Evolutionary conservation across 2,329 filamentous ascomycete species (phyloP).

Genomic region (Exophiala viscosa): DNA sequence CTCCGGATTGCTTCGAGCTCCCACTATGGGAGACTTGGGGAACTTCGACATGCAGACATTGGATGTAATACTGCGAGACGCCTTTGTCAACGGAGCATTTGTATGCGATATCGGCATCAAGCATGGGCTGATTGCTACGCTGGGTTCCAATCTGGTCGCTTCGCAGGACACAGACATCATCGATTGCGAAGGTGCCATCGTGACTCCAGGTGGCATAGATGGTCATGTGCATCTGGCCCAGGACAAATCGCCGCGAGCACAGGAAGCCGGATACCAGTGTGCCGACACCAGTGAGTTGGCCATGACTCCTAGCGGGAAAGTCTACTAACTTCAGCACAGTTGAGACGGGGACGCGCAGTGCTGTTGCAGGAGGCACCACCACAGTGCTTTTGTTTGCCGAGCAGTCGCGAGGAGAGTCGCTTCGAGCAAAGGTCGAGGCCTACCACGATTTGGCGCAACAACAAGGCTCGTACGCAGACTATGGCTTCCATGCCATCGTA

Average conservation of each 20-base stretch:
- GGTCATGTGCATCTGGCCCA: neutral
- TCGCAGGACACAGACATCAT: neutral
- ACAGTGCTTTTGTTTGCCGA: slow-evolving; percentile 57
- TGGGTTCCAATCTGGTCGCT: neutral
- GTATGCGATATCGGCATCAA: neutral
- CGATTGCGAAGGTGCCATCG: neutral
- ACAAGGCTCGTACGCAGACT: slow-evolving; percentile 53
- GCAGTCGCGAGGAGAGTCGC: slow-evolving; percentile 44
- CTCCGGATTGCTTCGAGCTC: neutral
- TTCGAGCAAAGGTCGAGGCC: slow-evolving; percentile 45
- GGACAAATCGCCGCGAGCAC: neutral
- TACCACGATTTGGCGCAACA: slow-evolving; percentile 45
- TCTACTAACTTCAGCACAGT: neutral
- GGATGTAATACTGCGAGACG: neutral
- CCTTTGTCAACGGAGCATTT: neutral
- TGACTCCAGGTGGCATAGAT: neutral
- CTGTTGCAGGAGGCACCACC: slow-evolving; percentile 57
- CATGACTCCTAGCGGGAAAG: neutral
- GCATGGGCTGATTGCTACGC: neutral
- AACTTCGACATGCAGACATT: neutral
- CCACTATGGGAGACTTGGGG: no score
- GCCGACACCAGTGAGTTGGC: neutral
- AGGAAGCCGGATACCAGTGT: neutral
- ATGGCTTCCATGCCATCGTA: slow-evolving; percentile 49
- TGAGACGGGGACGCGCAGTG: slow-evolving; percentile 51